Base-by-base conservation (phyloP, 2,329 filamentous ascomycete species). In the Fusarium poae region DNA sequence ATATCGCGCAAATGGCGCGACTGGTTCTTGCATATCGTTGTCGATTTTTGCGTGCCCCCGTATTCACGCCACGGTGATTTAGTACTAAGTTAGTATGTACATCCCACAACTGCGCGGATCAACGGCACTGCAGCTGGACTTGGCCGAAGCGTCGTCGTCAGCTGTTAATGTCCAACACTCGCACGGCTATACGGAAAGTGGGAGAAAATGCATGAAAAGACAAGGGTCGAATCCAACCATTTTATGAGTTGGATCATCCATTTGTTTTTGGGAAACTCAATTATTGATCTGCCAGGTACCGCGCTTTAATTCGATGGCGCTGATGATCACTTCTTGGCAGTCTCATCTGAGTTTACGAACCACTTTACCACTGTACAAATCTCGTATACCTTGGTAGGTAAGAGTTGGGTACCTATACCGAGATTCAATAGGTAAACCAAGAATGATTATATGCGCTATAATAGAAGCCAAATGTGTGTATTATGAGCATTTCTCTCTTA, bases 141-240 rank as follows among this genome's bases (percentile, higher is more conserved):
- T 65, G 64, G 70, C 62, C 64, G 67, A 73, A 57, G 62, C 57
- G 70, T 69, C 72, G 72, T 74, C 72, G 72, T 72, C 72, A 61
- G 50, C 45, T 60, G 45, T 51, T 43, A 48, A 45, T 39, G 21
- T 57, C 37, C 18, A 40, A 39, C 37, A 32, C 58, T 63, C 52
- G 25, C 43, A 55, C 30, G 40, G 63, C 51, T 57, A 23, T 34
- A 43, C 58, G 59, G 58, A 46, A 69, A 59, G 67, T 69, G 67
- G 68, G 67, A 62, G 59, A 52, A 62, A 25, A 50, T 65, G 59
- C 48, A 29, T 30, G 11, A 50, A 43, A 48, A 37, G 37, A 54
- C 63, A 65, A 64, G 62, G 67, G 49, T 44, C 34, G 16, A 53
- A 53, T 57, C 51, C 52, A 55, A 65, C 48, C 29, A 46, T 58